Conservation (phyloP, 2,329 filamentous ascomycete genomes). For the Diplodia mutila region DNA sequence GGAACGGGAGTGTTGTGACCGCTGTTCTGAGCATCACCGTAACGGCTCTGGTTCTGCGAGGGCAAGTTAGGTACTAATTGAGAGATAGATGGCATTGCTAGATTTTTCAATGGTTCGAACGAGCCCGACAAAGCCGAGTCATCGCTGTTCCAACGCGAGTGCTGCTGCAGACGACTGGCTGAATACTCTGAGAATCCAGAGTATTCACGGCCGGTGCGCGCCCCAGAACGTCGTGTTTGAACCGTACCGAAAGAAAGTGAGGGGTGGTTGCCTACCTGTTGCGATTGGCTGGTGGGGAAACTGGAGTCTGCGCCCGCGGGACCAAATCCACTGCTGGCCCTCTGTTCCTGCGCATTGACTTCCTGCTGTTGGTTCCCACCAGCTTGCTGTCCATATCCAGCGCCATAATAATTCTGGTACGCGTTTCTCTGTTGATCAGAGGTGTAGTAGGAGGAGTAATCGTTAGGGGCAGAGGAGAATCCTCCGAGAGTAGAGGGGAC, state of each 20-base stretch:
- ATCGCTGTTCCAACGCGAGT: background rate
- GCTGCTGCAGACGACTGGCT: background rate
- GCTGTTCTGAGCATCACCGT: conserved; percentile 78
- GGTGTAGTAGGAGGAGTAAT: conserved; percentile 86
- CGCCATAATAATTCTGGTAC: conserved; percentile 70
- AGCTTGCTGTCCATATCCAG: conserved; percentile 56
- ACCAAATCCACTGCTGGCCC: conserved; percentile 76
- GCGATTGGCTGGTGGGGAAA: conserved; percentile 65
- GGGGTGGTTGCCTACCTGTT: conserved; percentile 49
- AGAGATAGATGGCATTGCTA: conserved; percentile 12
- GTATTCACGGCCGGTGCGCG: background rate
- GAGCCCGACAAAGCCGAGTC: background rate
- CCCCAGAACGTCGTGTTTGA: background rate
- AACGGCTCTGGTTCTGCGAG: conserved; percentile 64
- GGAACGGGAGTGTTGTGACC: conserved; percentile 92
- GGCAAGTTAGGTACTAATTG: conserved; percentile 19
- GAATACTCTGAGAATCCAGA: conserved; percentile 10
- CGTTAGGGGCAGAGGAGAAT: conserved; percentile 74
- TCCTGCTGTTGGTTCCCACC: conserved; percentile 66
- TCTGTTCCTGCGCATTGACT: conserved; percentile 70
- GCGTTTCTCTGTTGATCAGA: conserved; percentile 73
- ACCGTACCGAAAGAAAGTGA: background rate
- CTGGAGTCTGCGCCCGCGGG: conserved; percentile 60
- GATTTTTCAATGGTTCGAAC: background rate
- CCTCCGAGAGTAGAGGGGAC: conserved; percentile 64